phyloP scores from a whole-genome alignment of 352 stramenopile species.

The Phytophthora ramorum region DNA sequence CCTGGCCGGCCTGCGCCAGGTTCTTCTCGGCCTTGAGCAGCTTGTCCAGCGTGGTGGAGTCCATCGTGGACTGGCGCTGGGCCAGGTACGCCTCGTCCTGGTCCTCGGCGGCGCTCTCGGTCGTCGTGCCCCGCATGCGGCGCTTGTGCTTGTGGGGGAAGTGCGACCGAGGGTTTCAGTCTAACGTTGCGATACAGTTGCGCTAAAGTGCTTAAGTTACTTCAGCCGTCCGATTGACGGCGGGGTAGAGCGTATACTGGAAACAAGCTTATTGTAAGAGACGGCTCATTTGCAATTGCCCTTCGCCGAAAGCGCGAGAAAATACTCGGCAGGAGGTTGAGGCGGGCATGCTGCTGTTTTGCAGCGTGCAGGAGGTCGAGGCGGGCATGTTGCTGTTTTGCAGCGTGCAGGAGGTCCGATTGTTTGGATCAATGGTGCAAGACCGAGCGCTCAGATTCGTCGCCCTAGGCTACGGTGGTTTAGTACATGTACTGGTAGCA shows the following conservation, averaged over 20 bases:
- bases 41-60: slow-evolving; percentile 84
- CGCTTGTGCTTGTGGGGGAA: slow-evolving; percentile 19
- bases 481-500: background rate
- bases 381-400: too few species aligned
- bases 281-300: background rate
- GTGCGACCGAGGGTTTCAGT: background rate
- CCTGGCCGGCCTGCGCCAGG: slow-evolving; percentile 80
- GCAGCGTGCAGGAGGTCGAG: background rate
- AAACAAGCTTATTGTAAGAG: too few species aligned
- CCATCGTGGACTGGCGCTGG: slow-evolving; percentile 80
- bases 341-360: too few species aligned
- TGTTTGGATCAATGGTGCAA: too few species aligned
- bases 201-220: too few species aligned
- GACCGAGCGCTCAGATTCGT: too few species aligned
- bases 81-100: slow-evolving; percentile 65
- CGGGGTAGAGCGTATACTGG: too few species aligned
- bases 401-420: too few species aligned
- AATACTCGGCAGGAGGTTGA: background rate
- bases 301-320: slow-evolving; percentile 10
- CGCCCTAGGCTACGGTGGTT: background rate
- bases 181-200: too few species aligned
- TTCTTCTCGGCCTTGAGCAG: slow-evolving; percentile 84
- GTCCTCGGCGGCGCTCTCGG: slow-evolving; percentile 28
- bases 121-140: slow-evolving; percentile 7
- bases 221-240: slow-evolving; percentile 33